These are phyloP conservation scores for Diaporthe longicolla DNA, from an alignment of 2,329 filamentous ascomycete species.

Conservation along the genomic window DNA sequence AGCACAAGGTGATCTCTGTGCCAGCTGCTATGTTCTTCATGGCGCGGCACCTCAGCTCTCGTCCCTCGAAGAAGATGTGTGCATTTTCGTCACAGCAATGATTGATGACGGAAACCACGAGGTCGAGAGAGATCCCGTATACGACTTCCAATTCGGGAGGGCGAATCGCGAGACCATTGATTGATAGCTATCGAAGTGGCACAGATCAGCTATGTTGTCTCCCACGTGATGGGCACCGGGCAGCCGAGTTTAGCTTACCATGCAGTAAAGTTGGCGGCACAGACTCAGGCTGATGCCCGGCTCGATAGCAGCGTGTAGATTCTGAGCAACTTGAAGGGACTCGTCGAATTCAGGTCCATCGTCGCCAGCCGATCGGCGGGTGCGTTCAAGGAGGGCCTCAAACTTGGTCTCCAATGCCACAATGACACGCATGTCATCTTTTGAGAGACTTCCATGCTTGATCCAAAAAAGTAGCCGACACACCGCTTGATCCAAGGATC, in stretches of 20 bases:
- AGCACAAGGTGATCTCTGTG: slow-evolving; percentile 54
- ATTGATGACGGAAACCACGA: slow-evolving; percentile 52
- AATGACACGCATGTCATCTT: slow-evolving; percentile 42
- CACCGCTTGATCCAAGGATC: slow-evolving; percentile 43
- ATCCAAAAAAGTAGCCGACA: slow-evolving; percentile 49
- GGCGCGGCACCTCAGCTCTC: slow-evolving; percentile 50
- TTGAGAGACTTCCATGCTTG: slow-evolving; percentile 44
- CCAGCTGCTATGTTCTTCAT: slow-evolving; percentile 50
- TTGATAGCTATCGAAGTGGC: slow-evolving; percentile 44
- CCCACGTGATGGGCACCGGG: background rate
- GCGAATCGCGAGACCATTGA: slow-evolving; percentile 48
- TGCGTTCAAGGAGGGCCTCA: slow-evolving; percentile 42
- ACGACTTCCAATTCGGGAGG: slow-evolving; percentile 43
- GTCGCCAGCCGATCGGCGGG: slow-evolving; percentile 36
- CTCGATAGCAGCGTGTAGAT: slow-evolving; percentile 40
- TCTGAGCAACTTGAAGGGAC: slow-evolving; percentile 38
- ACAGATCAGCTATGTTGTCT: background rate
- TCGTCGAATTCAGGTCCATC: slow-evolving; percentile 24
- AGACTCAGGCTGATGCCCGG: slow-evolving; percentile 36
- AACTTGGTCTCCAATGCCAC: slow-evolving; percentile 48
- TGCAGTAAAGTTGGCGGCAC: slow-evolving; percentile 44
- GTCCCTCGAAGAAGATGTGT: slow-evolving; percentile 51
- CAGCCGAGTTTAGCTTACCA: slow-evolving; percentile 44
- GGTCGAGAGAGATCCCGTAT: slow-evolving; percentile 51
- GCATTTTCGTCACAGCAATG: slow-evolving; percentile 56